phyloP scores from a whole-genome alignment of 208 protist genomes.

The Trypanosomatidae sp. region DNA sequence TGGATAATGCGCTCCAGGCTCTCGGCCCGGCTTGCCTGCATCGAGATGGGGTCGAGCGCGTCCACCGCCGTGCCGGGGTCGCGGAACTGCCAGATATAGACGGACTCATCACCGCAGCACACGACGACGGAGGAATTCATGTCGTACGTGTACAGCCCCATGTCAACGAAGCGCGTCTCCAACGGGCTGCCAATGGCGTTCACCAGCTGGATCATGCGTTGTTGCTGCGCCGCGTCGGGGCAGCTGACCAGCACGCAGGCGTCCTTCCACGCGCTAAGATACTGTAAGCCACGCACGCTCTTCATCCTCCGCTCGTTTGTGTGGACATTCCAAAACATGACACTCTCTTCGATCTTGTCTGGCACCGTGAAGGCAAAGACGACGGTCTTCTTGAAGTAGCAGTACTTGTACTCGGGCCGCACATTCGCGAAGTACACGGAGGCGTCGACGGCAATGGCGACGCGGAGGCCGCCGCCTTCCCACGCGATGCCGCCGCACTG shows the following conservation, averaged over 20 bases:
- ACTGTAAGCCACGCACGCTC: slow-evolving; percentile 85
- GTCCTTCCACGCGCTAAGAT: slow-evolving; percentile 73
- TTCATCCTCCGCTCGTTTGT: slow-evolving; percentile 92
- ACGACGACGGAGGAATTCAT: slow-evolving; percentile 94
- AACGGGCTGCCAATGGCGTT: slow-evolving; percentile 96
- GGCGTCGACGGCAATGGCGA: slow-evolving; percentile 95
- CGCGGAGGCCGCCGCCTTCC: slow-evolving; percentile 93
- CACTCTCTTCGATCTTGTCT: slow-evolving; percentile 92
- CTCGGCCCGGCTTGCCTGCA: slow-evolving; percentile 75
- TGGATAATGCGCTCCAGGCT: slow-evolving; percentile 86
- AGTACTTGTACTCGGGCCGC: slow-evolving; percentile 95
- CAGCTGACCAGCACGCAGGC: slow-evolving; percentile 91
- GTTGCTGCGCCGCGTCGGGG: slow-evolving; percentile 44
- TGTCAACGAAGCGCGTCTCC: slow-evolving; percentile 89
- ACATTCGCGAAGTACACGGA: slow-evolving; percentile 98
- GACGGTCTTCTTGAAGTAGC: slow-evolving; percentile 92
- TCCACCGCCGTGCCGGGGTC: slow-evolving; percentile 75
- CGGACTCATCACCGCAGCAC: slow-evolving; percentile 86
- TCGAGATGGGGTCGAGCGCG: slow-evolving; percentile 77
- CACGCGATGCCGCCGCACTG: slow-evolving; percentile 90
- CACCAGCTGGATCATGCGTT: slow-evolving; percentile 90
- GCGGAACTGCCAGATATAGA: slow-evolving; percentile 97
- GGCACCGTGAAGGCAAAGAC: slow-evolving; percentile 92
- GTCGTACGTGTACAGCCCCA: slow-evolving; percentile 85
- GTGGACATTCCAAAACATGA: slow-evolving; percentile 96